Conservation (phyloP, 192 early-diverging fungal genomes). For the Blastocladiella britannica region DNA sequence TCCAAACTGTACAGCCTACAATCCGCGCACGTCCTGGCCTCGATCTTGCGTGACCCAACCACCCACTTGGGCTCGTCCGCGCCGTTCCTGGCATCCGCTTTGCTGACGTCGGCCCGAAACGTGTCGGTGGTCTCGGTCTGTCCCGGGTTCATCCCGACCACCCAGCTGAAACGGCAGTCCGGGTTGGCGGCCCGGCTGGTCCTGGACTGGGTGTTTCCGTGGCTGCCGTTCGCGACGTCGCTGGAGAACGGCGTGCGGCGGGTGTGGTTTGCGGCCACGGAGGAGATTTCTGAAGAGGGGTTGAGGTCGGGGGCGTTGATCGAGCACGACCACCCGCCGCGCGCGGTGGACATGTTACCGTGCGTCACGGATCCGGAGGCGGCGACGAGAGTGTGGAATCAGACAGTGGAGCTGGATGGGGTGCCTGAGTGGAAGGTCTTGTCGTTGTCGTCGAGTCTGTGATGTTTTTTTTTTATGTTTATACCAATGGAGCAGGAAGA, state of each 20-base stretch:
- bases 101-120: background rate
- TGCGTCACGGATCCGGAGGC: background rate
- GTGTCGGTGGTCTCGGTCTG: constrained; percentile 6
- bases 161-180: constrained; percentile 12
- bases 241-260: constrained; percentile 9
- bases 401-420: background rate
- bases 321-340: background rate
- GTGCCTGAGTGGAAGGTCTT: background rate
- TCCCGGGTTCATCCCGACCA: constrained; percentile 15
- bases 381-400: background rate
- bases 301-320: background rate
- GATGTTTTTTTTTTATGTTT: too few relatives aligned
- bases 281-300: background rate
- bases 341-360: background rate
- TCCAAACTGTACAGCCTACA: constrained; percentile 13
- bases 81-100: constrained; percentile 1
- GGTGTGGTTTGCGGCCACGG: constrained; percentile 8
- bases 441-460: too few relatives aligned
- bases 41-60: constrained; percentile 3
- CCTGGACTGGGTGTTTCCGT: constrained; percentile 12
- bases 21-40: constrained; percentile 7
- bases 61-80: constrained; percentile 5
- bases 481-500: too few relatives aligned
- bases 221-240: constrained; percentile 10
- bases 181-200: constrained; percentile 8